These are phyloP conservation scores for Scolecobasidium constrictum DNA, from an alignment of 2,329 filamentous ascomycete genomes.

Conservation along the genomic window DNA sequence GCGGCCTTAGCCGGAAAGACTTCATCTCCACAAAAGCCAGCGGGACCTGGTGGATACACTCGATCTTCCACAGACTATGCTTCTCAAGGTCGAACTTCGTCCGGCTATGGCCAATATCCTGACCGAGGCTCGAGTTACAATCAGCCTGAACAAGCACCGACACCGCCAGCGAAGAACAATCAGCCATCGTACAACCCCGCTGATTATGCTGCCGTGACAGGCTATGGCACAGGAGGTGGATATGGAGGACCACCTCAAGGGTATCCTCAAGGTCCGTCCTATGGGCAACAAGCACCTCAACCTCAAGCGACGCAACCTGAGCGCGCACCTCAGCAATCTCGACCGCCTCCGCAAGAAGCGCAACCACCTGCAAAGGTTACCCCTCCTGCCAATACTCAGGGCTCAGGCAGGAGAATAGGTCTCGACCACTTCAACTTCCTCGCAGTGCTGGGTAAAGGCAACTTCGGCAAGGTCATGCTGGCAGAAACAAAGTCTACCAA, in stretches of 20 bases:
- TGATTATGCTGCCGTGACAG: constrained; percentile 49
- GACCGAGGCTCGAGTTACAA: constrained; percentile 5
- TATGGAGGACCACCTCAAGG: constrained; percentile 8
- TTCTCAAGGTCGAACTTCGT: constrained; percentile 11
- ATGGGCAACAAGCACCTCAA: constrained; percentile 15
- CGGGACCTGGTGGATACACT: constrained; percentile 23
- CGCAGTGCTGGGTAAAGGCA: constrained; percentile 94
- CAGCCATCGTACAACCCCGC: constrained; percentile 59
- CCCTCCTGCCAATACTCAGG: constrained; percentile 51
- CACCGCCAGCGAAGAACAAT: constrained; percentile 25
- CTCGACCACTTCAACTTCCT: constrained; percentile 99
- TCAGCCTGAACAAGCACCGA: background rate
- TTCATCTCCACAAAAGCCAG: constrained; percentile 1
- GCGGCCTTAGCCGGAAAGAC: constrained; percentile 13
- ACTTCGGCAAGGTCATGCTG: constrained; percentile 99
- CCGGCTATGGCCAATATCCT: constrained; percentile 8
- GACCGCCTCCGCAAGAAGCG: constrained; percentile 23
- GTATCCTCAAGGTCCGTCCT: constrained; percentile 3
- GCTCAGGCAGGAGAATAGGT: constrained; percentile 76
- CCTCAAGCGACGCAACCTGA: constrained; percentile 36
- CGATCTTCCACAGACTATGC: constrained; percentile 34
- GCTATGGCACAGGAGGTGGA: constrained; percentile 1
- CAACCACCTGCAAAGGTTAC: constrained; percentile 39
- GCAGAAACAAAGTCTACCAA: constrained; percentile 90
- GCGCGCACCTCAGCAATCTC: constrained; percentile 29